A percentile compares a stretch with the other conserved stretches of the same genome.
phyloP scores from a whole-genome alignment of 768 basidiomycete genomes.

The Rhodotorula sphaerocarpa region DNA sequence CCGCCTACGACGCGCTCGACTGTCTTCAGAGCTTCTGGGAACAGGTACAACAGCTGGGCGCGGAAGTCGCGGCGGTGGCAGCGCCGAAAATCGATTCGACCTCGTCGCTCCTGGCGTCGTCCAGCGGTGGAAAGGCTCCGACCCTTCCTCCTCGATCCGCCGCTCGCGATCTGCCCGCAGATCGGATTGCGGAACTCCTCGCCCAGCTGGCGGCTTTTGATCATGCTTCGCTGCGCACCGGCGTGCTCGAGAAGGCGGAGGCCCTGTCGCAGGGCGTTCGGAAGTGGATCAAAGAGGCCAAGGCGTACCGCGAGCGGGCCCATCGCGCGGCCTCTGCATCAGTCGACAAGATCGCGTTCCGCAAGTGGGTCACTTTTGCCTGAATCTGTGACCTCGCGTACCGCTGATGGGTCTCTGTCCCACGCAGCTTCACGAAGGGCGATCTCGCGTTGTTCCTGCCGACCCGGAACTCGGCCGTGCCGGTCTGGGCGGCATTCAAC shows the following conservation, averaged over 20 bases:
- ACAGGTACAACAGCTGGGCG: too few relatives aligned
- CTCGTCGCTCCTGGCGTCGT: too few relatives aligned
- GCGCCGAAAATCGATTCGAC: too few relatives aligned
- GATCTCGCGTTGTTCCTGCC: conserved; percentile 93
- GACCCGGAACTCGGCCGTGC: conserved; percentile 83
- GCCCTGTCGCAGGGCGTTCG: conserved; percentile 62
- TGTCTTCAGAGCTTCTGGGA: too few relatives aligned
- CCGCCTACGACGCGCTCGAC: too few relatives aligned
- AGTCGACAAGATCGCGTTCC: conserved; percentile 90
- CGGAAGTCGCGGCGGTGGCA: too few relatives aligned
- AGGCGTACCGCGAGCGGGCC: conserved; percentile 87
- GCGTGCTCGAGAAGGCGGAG: conserved; percentile 53
- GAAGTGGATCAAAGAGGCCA: conserved; percentile 97
- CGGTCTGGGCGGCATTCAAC: conserved; percentile 98
- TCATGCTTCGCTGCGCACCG: conserved; percentile 75
- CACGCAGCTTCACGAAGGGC: conserved; percentile 64
- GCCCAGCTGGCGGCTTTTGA: conserved; percentile 51
- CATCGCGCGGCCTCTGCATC: conserved; percentile 26
- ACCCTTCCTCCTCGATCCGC: too few relatives aligned
- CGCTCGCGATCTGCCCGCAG: too few relatives aligned
- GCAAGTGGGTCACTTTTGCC: conserved; percentile 50
- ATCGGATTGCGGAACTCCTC: too few relatives aligned
- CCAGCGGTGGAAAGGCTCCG: too few relatives aligned
- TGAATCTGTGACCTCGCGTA: not conserved
- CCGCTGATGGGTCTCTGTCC: not conserved